Evolutionary conservation across 2,329 filamentous ascomycete genomes (phyloP), one percentile per base, ranked within the genome.

Genomic region (Fusarium sp.): DNA sequence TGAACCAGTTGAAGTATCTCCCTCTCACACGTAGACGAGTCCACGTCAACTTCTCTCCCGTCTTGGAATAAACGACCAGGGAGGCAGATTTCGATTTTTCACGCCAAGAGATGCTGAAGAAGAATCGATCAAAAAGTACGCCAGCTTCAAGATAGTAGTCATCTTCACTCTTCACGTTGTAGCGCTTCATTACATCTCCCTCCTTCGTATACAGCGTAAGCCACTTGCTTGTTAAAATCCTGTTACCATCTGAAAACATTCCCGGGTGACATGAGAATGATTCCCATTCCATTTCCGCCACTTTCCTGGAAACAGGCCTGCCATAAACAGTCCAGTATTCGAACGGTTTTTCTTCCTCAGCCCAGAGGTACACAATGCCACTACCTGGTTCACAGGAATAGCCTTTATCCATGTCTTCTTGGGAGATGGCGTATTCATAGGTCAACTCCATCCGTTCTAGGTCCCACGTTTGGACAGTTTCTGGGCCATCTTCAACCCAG

Each of bases 121-220:
- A 39, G 56, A 71, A 71, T 13, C 52, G 49, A 29, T 71, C 62
- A n/a, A 62, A 49, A 8, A 71, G 31, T 27, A 57, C 46, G 8
- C 55, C 62, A 35, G 47, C 31, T 35, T 50, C 31, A 35, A 50
- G 17, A 12, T 13, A 11, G 31, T 25, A 13, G 15, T n/a, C 29
- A 3, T 7, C 2, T 25, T 18, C 47, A 12, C 18, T 12, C 31
- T 35, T 50, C 29, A 25, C n/a, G 11, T 35, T 50, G 29, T 18
- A 50, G 46, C 29, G 46, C 46, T 33, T 15, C 31, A 50, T 31
- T 14, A 50, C n/a, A 50, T 50, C 47, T 35, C 47, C 31, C n/a
- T 50, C 31, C 8, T 50, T 50, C 17, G 47, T 25, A 12, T 50
- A 35, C n/a, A 35, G 47, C 33, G n/a, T 35, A 50, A 50, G 31